A percentile compares a stretch with the other conserved stretches of the same genome.
Evolutionary conservation across 768 basidiomycete species (phyloP).

Genomic region (Panus rudis): DNA sequence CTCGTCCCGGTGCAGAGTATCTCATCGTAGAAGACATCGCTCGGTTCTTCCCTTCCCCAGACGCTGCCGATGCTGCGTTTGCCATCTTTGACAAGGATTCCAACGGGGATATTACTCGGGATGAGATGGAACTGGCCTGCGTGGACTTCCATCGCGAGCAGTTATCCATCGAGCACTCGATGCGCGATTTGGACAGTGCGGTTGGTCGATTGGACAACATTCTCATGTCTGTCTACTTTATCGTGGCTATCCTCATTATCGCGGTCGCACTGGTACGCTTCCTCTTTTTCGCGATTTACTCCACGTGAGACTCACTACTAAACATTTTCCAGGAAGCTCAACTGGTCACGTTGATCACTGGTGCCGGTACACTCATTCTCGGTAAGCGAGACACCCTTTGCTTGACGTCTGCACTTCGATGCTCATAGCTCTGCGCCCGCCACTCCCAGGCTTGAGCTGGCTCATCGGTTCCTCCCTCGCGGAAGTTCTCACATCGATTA

Average conservation of each 20-base stretch:
- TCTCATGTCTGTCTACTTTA: constrained; percentile 70
- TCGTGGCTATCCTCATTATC: constrained; percentile 70
- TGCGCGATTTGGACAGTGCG: constrained; percentile 87
- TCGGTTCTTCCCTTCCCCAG: constrained; percentile 57
- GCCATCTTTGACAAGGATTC: constrained; percentile 61
- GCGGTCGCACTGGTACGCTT: constrained; percentile 63
- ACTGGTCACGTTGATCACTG: constrained; percentile 66
- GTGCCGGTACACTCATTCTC: constrained; percentile 58
- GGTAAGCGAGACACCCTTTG: constrained; percentile 21
- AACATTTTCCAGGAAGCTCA: constrained; percentile 51
- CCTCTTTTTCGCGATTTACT: constrained; percentile 7
- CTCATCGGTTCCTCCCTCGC: constrained; percentile 76
- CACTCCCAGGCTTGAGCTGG: constrained; percentile 62
- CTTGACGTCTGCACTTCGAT: too few species aligned
- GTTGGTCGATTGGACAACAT: constrained; percentile 84
- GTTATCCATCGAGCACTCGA: constrained; percentile 73
- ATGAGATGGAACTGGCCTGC: constrained; percentile 72
- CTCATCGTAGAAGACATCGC: constrained; percentile 64
- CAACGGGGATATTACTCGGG: constrained; percentile 66
- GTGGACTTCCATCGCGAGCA: constrained; percentile 82
- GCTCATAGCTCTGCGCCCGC: constrained; percentile 7
- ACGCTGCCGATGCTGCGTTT: constrained; percentile 65
- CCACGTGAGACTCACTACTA: constrained; percentile 6
- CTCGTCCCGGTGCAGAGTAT: constrained; percentile 48
- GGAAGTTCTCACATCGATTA: constrained; percentile 78